A percentile compares a stretch with the other conserved stretches of the same genome.
These are phyloP conservation scores for Golubevia sp. DNA, from an alignment of 1,284 basidiomycete genomes.

Conservation along the genomic window DNA sequence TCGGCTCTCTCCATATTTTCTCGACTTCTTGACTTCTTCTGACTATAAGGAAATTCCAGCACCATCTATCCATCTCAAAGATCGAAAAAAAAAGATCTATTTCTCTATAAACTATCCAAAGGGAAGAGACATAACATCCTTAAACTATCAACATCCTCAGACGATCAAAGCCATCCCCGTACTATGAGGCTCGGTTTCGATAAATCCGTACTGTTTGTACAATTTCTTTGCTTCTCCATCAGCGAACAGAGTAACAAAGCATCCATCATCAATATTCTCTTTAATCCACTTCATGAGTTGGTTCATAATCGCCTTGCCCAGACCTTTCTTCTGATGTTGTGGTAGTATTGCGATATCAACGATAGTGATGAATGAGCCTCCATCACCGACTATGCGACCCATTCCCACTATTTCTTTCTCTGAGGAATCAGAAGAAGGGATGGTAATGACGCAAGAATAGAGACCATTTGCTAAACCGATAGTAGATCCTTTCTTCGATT, in stretches of 20 bases:
- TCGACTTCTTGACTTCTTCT: too few species aligned
- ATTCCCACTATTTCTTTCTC: neutral
- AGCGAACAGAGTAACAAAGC: neutral
- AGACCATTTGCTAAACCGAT: neutral
- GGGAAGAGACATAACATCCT: too few species aligned
- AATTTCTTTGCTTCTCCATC: neutral
- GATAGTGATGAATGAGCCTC: neutral
- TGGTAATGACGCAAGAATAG: neutral
- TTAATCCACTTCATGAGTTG: neutral
- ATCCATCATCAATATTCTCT: neutral
- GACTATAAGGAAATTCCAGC: too few species aligned
- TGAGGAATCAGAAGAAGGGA: too few species aligned
- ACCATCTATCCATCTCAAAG: too few species aligned
- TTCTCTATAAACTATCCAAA: too few species aligned
- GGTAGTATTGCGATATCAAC: neutral
- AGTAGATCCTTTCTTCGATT: neutral
- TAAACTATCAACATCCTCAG: too few species aligned
- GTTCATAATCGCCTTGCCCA: neutral
- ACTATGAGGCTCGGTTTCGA: neutral
- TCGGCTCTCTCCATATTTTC: too few species aligned
- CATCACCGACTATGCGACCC: neutral
- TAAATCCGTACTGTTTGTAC: neutral
- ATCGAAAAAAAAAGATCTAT: too few species aligned
- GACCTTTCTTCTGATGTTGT: neutral
- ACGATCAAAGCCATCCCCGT: neutral